Percentiles rank a stretch among this genome's conserved stretches.
Evolutionary conservation across 2,329 filamentous ascomycete genomes (phyloP).

Genomic region (Cordyceps fumosorosea): DNA sequence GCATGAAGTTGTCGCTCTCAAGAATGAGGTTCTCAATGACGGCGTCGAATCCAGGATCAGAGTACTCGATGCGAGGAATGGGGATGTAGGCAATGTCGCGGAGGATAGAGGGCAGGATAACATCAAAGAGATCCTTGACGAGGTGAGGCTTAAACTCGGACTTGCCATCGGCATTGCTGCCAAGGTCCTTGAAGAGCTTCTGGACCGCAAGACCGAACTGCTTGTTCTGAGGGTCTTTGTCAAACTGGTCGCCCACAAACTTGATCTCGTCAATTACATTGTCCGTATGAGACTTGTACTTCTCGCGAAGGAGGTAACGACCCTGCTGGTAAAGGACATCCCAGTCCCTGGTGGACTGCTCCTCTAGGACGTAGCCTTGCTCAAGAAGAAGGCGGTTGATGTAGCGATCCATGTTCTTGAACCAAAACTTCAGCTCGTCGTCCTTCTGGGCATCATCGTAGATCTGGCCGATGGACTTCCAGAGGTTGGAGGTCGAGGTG

Average conservation of each 20-base stretch:
- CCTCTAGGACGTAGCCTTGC: constrained; percentile 85
- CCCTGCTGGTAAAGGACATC: constrained; percentile 79
- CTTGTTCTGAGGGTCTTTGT: constrained; percentile 80
- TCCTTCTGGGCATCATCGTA: constrained; percentile 85
- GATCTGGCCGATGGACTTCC: constrained; percentile 76
- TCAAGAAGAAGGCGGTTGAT: constrained; percentile 79
- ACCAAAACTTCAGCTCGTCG: constrained; percentile 82
- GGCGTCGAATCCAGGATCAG: constrained; percentile 75
- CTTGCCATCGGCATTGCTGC: constrained; percentile 78
- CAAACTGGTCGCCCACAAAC: constrained; percentile 84
- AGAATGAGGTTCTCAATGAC: constrained; percentile 92
- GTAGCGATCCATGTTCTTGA: constrained; percentile 69
- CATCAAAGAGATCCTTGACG: constrained; percentile 77
- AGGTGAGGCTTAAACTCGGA: constrained; percentile 87
- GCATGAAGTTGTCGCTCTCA: constrained; percentile 94
- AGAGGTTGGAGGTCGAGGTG: constrained; percentile 81
- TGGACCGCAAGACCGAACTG: constrained; percentile 68
- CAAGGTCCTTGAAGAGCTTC: constrained; percentile 83
- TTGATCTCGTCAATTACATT: constrained; percentile 83
- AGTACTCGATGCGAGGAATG: constrained; percentile 89
- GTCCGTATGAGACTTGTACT: constrained; percentile 81
- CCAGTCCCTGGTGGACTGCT: constrained; percentile 74
- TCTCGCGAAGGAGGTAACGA: constrained; percentile 77
- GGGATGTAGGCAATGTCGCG: constrained; percentile 86
- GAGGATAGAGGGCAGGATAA: constrained; percentile 77